Evolutionary conservation across 148 eudicot species (phyloP).

Genomic region (Bassia scoparia): DNA sequence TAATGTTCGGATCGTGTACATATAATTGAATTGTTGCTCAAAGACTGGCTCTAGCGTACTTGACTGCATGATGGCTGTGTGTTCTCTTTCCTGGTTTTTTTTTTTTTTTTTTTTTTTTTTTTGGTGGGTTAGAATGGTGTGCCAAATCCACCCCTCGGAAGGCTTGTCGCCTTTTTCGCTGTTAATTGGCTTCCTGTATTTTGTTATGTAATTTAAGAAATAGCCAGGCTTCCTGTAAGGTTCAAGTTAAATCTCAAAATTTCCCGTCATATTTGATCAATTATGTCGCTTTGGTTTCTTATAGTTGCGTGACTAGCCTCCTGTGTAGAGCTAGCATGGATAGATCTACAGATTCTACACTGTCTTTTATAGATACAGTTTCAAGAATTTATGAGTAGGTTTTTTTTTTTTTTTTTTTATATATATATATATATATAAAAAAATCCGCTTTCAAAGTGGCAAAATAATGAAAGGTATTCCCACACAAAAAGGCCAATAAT

Average conservation of each 20-base stretch:
- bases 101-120: not conserved
- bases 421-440: too few species aligned
- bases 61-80: not conserved
- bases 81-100: not conserved
- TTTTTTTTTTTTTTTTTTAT: too few species aligned
- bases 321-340: too few species aligned
- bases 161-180: conserved; percentile 5
- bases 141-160: not conserved
- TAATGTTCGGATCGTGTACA: conserved; percentile 23
- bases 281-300: not conserved
- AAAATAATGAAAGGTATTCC: too few species aligned
- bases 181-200: conserved; percentile 6
- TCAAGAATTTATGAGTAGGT: too few species aligned
- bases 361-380: too few species aligned
- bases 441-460: too few species aligned
- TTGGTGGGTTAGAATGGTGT: conserved; percentile 15
- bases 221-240: not conserved
- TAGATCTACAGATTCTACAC: too few species aligned
- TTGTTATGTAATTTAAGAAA: not conserved
- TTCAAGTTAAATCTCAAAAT: not conserved
- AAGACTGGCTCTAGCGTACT: conserved; percentile 10
- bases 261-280: not conserved
- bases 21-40: conserved; percentile 13
- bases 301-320: too few species aligned
- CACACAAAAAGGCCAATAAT: too few species aligned